A percentile compares a stretch with the other conserved stretches of the same genome.
Conservation (phyloP, 306 rosid species). For the Adenanthera pavonina region DNA sequence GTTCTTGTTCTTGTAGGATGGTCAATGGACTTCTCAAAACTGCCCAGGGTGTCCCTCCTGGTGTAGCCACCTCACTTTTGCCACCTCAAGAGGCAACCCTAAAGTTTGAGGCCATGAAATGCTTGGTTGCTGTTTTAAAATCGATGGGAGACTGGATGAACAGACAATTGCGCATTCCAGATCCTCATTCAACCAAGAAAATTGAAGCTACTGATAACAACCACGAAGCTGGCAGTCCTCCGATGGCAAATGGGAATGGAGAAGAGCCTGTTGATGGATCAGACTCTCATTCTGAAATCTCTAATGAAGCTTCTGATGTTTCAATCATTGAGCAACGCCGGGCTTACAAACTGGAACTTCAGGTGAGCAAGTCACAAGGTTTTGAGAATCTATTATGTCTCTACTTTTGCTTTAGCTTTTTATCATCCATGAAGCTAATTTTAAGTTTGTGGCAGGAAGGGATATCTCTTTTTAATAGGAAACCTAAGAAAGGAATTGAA, state of each 20-base stretch:
- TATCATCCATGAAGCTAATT: conserved; percentile 50
- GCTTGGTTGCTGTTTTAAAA: conserved; percentile 79
- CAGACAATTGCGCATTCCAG: conserved; percentile 91
- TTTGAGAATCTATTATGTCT: conserved; percentile 37
- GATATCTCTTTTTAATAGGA: conserved; percentile 94
- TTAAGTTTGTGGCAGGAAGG: conserved; percentile 96
- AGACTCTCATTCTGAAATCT: conserved; percentile 79
- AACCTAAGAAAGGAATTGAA: conserved; percentile 95
- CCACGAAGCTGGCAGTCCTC: conserved; percentile 58
- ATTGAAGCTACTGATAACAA: conserved; percentile 58
- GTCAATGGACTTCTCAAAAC: conserved; percentile 99
- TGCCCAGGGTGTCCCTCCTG: conserved; percentile 99
- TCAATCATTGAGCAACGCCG: conserved; percentile 90
- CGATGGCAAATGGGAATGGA: conserved; percentile 72
- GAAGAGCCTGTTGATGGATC: conserved; percentile 84
- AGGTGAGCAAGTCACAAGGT: conserved; percentile 56
- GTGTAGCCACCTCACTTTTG: conserved; percentile 81
- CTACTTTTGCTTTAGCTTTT: conserved; percentile 34
- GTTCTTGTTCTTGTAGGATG: conserved; percentile 68
- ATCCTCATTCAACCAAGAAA: conserved; percentile 72
- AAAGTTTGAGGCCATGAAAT: conserved; percentile 94
- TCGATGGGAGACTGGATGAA: conserved; percentile 98
- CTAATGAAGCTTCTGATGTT: conserved; percentile 83
- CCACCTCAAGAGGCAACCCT: conserved; percentile 93
- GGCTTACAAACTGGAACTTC: conserved; percentile 98